Conservation (phyloP, 2,329 filamentous ascomycete species). For the Exophiala phaeomuriformis region DNA sequence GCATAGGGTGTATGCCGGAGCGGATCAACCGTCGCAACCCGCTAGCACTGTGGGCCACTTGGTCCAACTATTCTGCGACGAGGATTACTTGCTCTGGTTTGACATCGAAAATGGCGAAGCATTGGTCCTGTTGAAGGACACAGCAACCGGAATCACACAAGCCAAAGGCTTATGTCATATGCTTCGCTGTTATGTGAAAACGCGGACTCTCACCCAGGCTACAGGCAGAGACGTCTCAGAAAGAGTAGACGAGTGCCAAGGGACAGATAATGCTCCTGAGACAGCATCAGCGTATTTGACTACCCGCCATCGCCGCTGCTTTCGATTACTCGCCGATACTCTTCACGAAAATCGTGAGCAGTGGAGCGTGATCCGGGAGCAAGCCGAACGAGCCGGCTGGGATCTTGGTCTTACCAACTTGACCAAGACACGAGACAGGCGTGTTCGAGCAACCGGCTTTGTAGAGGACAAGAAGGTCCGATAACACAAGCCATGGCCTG, state of each 20-base stretch:
- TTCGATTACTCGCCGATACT: constrained; percentile 10
- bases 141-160: constrained; percentile 44
- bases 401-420: constrained; percentile 20
- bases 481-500: constrained; percentile 6
- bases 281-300: not conserved
- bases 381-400: constrained; percentile 20
- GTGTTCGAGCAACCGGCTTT: constrained; percentile 4
- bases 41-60: constrained; percentile 4
- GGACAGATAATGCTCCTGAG: not conserved
- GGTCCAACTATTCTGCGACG: constrained; percentile 43
- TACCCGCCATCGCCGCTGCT: not conserved
- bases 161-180: constrained; percentile 59
- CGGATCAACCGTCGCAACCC: not conserved
- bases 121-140: constrained; percentile 59
- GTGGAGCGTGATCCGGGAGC: constrained; percentile 13
- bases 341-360: constrained; percentile 9
- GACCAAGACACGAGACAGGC: constrained; percentile 11
- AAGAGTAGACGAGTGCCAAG: not conserved
- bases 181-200: constrained; percentile 1
- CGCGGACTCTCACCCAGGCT: not conserved
- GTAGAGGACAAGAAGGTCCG: constrained; percentile 16
- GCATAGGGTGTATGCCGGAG: constrained; percentile 2
- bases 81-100: constrained; percentile 58
- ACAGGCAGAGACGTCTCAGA: not conserved
- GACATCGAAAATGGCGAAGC: constrained; percentile 38